These are phyloP conservation scores for Ustilaginoidea virens DNA, from an alignment of 2,329 filamentous ascomycete species.

Conservation along the genomic window DNA sequence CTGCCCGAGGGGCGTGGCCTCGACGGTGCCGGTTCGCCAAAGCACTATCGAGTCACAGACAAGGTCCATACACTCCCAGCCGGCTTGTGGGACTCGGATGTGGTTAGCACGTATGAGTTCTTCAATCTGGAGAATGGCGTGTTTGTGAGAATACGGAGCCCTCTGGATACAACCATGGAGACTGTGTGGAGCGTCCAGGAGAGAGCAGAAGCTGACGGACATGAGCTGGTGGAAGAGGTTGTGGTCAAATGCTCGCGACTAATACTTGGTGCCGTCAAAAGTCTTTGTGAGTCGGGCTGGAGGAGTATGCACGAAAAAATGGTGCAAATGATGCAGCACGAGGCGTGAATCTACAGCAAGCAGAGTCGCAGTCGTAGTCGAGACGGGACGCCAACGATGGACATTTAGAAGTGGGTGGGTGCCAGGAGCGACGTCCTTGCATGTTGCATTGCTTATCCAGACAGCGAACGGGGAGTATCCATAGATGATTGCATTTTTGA, in stretches of 20 bases:
- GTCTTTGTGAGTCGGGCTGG: slow-evolving; percentile 35
- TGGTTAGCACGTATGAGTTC: slow-evolving; percentile 39
- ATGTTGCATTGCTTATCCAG: too few species aligned
- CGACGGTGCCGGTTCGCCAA: slow-evolving; percentile 13
- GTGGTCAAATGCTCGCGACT: slow-evolving; percentile 34
- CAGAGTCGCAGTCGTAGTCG: too few species aligned
- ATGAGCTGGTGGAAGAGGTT: slow-evolving; percentile 33
- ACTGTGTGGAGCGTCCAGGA: slow-evolving; percentile 30
- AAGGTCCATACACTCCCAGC: slow-evolving; percentile 35
- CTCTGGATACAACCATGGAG: slow-evolving; percentile 36
- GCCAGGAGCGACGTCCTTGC: too few species aligned
- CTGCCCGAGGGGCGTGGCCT: slow-evolving; percentile 14
- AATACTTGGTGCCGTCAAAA: slow-evolving; percentile 31
- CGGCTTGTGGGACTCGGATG: slow-evolving; percentile 38
- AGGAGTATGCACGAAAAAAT: slow-evolving; percentile 34
- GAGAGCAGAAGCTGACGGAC: slow-evolving; percentile 11
- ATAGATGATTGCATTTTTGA: too few species aligned
- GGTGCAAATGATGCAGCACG: slow-evolving; percentile 15
- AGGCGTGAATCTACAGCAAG: too few species aligned
- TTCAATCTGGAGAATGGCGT: slow-evolving; percentile 31
- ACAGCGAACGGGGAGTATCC: too few species aligned
- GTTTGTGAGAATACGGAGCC: slow-evolving; percentile 35
- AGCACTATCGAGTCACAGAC: slow-evolving; percentile 32
- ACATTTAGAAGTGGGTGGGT: too few species aligned
- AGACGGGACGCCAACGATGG: too few species aligned